Evolutionary conservation across 441 rosid genomes (phyloP).

Genomic region (Aquilaria agallochum): DNA sequence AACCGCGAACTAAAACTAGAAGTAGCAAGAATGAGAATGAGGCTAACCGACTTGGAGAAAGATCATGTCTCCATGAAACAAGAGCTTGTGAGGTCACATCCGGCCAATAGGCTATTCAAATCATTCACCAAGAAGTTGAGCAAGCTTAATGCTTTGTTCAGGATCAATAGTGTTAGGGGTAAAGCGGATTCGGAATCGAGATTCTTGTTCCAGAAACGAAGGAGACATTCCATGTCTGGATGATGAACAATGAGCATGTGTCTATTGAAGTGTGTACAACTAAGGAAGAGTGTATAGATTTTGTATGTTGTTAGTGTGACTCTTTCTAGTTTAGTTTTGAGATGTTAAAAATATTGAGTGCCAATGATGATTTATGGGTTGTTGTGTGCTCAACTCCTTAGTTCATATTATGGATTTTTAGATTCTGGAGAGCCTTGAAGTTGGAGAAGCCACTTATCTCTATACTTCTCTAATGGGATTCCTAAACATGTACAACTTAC

Average conservation of each 20-base stretch:
- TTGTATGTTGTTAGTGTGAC: constrained; percentile 16
- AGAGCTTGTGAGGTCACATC: constrained; percentile 66
- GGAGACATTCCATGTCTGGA: constrained; percentile 83
- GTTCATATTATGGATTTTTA: too few relatives aligned
- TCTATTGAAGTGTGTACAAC: constrained; percentile 11
- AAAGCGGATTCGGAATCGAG: constrained; percentile 58
- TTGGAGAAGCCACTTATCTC: too few relatives aligned
- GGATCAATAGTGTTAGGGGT: constrained; percentile 48
- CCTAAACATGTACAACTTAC: too few relatives aligned
- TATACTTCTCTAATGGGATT: too few relatives aligned
- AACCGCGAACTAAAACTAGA: constrained; percentile 92
- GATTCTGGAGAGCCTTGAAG: too few relatives aligned
- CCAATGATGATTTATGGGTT: constrained; percentile 12
- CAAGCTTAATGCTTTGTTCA: constrained; percentile 74
- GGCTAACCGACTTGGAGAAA: constrained; percentile 90
- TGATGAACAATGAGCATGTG: neutral
- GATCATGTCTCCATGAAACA: constrained; percentile 94
- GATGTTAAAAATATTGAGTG: constrained; percentile 8
- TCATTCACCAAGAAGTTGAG: constrained; percentile 69
- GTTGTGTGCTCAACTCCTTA: constrained; percentile 1
- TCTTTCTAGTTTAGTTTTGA: constrained; percentile 13
- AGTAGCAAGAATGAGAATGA: constrained; percentile 97
- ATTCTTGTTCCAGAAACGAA: constrained; percentile 66
- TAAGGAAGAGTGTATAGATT: constrained; percentile 27
- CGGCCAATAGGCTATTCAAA: constrained; percentile 70